These are phyloP conservation scores for Viola odorata DNA, from an alignment of 345 rosid genomes.

Conservation along the genomic window DNA sequence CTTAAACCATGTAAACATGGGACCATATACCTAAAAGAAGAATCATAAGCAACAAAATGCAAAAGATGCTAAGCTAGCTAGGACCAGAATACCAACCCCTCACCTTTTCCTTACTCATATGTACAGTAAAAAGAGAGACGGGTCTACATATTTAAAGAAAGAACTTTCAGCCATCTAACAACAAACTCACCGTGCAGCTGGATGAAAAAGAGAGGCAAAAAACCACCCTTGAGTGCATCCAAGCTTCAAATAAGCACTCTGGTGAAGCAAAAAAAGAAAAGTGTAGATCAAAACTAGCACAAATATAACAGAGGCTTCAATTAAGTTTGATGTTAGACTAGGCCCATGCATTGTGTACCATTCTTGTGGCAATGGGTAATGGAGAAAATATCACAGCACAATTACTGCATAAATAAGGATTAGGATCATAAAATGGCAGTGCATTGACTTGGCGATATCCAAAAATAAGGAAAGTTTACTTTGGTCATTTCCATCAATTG, in stretches of 20 bases:
- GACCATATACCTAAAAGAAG: too few relatives aligned
- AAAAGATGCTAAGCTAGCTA: background rate
- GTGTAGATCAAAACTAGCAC: background rate
- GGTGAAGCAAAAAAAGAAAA: conserved; percentile 21
- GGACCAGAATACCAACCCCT: background rate
- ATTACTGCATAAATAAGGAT: too few relatives aligned
- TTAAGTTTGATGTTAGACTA: too few relatives aligned
- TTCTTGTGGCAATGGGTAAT: too few relatives aligned
- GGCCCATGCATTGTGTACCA: too few relatives aligned
- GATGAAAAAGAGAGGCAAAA: conserved; percentile 45
- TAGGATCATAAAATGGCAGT: too few relatives aligned
- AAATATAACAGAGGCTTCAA: background rate
- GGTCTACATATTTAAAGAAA: background rate
- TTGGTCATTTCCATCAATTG: too few relatives aligned
- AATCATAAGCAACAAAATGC: too few relatives aligned
- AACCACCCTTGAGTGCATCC: conserved; percentile 69
- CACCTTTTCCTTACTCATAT: background rate
- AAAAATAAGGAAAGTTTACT: too few relatives aligned
- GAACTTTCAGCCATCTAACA: background rate
- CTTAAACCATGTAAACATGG: too few relatives aligned
- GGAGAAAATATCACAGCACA: too few relatives aligned
- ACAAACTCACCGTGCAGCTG: conserved; percentile 45
- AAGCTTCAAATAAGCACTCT: conserved; percentile 63
- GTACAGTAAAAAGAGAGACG: background rate
- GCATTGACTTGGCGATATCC: too few relatives aligned